These are phyloP conservation scores for Dothidotthia symphoricarpi DNA, from an alignment of 2,329 filamentous ascomycete species.

Conservation along the genomic window DNA sequence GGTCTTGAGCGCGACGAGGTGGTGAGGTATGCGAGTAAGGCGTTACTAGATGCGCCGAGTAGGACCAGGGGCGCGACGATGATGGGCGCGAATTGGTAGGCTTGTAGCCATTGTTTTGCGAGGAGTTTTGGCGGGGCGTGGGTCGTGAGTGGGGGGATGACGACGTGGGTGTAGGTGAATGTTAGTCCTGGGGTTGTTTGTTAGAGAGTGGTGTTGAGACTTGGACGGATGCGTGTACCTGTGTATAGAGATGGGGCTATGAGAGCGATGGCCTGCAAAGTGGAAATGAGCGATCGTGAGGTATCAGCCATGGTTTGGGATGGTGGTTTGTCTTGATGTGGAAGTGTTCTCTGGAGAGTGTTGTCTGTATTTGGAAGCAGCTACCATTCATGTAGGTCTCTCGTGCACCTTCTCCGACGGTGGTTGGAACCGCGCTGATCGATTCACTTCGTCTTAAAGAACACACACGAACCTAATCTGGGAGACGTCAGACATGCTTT, in stretches of 20 bases:
- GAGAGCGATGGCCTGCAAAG: constrained; percentile 20
- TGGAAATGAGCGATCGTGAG: neutral
- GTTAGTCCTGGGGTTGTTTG: constrained; percentile 20
- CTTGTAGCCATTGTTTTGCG: constrained; percentile 43
- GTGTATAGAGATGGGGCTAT: constrained; percentile 27
- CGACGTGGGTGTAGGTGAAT: constrained; percentile 38
- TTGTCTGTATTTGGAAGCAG: too few species aligned
- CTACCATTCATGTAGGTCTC: too few species aligned
- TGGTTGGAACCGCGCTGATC: too few species aligned
- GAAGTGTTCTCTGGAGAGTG: too few species aligned
- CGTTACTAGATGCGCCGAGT: constrained; percentile 35
- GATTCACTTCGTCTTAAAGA: too few species aligned
- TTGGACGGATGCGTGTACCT: constrained; percentile 6
- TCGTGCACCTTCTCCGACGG: too few species aligned
- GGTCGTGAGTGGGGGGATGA: constrained; percentile 35
- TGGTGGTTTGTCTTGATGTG: too few species aligned
- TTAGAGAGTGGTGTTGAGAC: neutral
- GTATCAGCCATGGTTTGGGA: neutral
- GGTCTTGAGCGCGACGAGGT: constrained; percentile 2
- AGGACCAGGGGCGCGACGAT: constrained; percentile 42
- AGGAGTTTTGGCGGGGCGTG: constrained; percentile 37
- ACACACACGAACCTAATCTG: too few species aligned
- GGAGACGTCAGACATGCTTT: too few species aligned
- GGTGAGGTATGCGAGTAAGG: constrained; percentile 24
- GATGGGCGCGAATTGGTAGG: constrained; percentile 38